phyloP scores from a whole-genome alignment of 768 basidiomycete species.

The Suillus bovinus region DNA sequence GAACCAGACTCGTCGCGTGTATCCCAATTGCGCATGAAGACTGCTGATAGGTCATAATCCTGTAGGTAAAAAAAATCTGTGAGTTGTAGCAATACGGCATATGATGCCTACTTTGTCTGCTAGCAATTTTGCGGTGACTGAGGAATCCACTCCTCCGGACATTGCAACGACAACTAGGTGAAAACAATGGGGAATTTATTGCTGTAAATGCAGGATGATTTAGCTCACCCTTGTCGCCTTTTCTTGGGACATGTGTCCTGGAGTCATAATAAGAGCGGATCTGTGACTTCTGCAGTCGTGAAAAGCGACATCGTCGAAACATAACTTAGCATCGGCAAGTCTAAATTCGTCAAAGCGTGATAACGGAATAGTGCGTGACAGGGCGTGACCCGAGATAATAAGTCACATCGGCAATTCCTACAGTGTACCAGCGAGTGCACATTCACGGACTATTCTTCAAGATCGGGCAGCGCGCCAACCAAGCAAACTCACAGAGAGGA shows the following conservation, averaged over 20 bases:
- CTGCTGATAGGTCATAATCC: slow-evolving; percentile 82
- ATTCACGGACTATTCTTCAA: neutral
- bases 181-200: neutral
- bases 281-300: slow-evolving; percentile 5
- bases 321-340: neutral
- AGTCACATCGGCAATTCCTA: neutral
- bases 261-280: slow-evolving; percentile 20
- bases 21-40: slow-evolving; percentile 98
- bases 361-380: slow-evolving; percentile 2
- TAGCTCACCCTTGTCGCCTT: slow-evolving; percentile 29
- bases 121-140: slow-evolving; percentile 79
- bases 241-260: slow-evolving; percentile 17
- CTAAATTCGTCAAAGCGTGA: neutral
- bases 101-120: slow-evolving; percentile 53
- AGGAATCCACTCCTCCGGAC: slow-evolving; percentile 96
- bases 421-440: neutral
- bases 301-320: slow-evolving; percentile 16
- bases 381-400: slow-evolving; percentile 1
- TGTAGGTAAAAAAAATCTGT: slow-evolving; percentile 26
- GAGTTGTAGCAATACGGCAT: neutral
- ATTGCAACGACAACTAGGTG: slow-evolving; percentile 81
- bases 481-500: neutral
- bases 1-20: slow-evolving; percentile 77
- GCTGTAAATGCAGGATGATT: neutral
- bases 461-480: slow-evolving; percentile 1